A percentile compares a stretch with the other conserved stretches of the same genome.
Evolutionary conservation across 768 basidiomycete genomes (phyloP).

Genomic region (Pleurotus giganteus): DNA sequence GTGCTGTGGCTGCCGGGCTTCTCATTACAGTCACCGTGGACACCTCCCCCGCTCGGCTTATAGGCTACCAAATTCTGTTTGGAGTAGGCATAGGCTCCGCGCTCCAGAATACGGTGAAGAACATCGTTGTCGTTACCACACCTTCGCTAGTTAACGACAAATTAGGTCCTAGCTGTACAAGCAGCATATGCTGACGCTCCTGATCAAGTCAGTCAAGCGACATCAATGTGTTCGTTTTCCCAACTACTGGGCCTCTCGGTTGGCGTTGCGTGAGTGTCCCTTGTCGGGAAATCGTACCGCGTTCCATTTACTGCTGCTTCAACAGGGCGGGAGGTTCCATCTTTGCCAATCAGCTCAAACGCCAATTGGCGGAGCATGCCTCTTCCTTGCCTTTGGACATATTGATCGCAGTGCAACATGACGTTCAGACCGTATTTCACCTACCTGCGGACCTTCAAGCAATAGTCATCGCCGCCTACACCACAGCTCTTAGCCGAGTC

Average conservation of each 20-base stretch:
- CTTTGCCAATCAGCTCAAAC: conserved; percentile 11
- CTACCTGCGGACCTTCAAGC: conserved; percentile 4
- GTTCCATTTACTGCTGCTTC: background rate
- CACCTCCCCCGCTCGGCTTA: conserved; percentile 20
- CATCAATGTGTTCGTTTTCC: conserved; percentile 17
- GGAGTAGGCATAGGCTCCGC: conserved; percentile 33
- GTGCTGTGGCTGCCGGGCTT: conserved; percentile 32
- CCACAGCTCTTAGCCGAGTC: conserved; percentile 3
- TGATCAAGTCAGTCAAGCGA: conserved; percentile 20
- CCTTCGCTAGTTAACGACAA: background rate
- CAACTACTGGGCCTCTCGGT: conserved; percentile 12
- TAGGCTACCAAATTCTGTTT: conserved; percentile 36
- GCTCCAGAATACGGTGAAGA: conserved; percentile 20
- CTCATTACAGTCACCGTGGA: conserved; percentile 29
- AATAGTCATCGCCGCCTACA: background rate
- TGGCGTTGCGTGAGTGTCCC: conserved; percentile 12
- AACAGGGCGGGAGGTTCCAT: conserved; percentile 9
- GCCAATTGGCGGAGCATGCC: background rate
- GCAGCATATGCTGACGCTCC: conserved; percentile 20
- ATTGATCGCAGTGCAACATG: conserved; percentile 2
- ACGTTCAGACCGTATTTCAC: conserved; percentile 11
- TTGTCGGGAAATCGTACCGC: background rate
- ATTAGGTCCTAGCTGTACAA: conserved; percentile 18
- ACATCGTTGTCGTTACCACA: background rate
- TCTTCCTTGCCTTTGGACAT: background rate